Conservation (phyloP, 2,329 filamentous ascomycete species). For the Sporothrix luriei region DNA sequence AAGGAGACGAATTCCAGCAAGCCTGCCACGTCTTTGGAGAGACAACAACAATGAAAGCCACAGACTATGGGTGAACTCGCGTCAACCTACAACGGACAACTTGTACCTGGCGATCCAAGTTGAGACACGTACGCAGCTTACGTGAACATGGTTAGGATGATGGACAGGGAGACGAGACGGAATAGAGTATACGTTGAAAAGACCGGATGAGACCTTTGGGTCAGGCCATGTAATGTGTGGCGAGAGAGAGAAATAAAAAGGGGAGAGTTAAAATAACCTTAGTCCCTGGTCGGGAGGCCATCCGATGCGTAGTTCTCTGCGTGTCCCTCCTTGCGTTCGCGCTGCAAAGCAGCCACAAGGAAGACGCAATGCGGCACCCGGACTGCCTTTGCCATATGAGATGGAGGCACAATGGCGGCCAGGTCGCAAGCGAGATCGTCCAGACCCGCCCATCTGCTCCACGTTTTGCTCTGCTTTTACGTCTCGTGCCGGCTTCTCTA, state of each 20-base stretch:
- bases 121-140: background rate
- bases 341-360: background rate
- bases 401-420: background rate
- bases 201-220: background rate
- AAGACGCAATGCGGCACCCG: conserved; percentile 1
- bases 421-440: background rate
- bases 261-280: background rate
- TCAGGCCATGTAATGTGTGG: background rate
- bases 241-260: background rate
- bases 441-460: background rate
- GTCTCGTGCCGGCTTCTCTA: background rate
- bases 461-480: background rate
- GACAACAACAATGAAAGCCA: background rate
- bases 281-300: conserved; percentile 17
- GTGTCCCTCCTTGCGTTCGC: background rate
- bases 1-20: too few species aligned
- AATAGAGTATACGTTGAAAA: background rate
- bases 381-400: background rate
- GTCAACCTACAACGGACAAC: background rate
- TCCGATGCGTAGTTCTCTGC: conserved; percentile 4
- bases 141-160: background rate
- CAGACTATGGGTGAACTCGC: background rate
- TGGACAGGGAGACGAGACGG: background rate
- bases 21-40: too few species aligned
- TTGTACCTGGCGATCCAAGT: conserved; percentile 1